Conservation (phyloP, 768 basidiomycete species). For the Collybia nuda region DNA sequence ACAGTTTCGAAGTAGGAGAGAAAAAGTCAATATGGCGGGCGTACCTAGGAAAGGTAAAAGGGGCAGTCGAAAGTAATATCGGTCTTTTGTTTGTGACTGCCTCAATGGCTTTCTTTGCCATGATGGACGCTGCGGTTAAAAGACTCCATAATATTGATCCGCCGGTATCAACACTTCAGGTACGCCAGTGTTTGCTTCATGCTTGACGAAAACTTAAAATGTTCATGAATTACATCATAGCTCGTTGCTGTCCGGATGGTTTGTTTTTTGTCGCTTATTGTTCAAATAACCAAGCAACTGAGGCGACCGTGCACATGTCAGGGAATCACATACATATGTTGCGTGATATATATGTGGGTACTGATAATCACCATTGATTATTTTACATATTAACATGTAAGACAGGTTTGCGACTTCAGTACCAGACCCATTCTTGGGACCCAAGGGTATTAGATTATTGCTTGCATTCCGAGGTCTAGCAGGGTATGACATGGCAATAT, state of each 20-base stretch:
- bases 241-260: slow-evolving; percentile 63
- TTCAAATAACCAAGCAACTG: slow-evolving; percentile 2
- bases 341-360: slow-evolving; percentile 46
- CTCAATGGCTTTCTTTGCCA: slow-evolving; percentile 58
- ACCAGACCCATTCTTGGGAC: slow-evolving; percentile 63
- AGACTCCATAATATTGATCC: slow-evolving; percentile 53
- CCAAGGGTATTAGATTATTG: slow-evolving; percentile 61
- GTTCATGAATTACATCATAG: slow-evolving; percentile 20
- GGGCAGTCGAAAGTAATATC: slow-evolving; percentile 33
- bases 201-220: neutral
- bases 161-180: slow-evolving; percentile 58
- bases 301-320: slow-evolving; percentile 20
- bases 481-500: slow-evolving; percentile 40
- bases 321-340: slow-evolving; percentile 53
- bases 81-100: slow-evolving; percentile 60
- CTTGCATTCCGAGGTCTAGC: slow-evolving; percentile 58
- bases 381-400: neutral
- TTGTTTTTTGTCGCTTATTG: neutral
- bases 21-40: too few species aligned
- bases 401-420: slow-evolving; percentile 18
- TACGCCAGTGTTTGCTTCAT: slow-evolving; percentile 19
- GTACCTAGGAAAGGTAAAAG: neutral
- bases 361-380: neutral
- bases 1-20: too few species aligned
- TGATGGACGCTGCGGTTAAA: slow-evolving; percentile 64